These are phyloP conservation scores for Wickerhamomyces hampshirensis DNA, from an alignment of 805 yeast species.

Conservation along the genomic window DNA sequence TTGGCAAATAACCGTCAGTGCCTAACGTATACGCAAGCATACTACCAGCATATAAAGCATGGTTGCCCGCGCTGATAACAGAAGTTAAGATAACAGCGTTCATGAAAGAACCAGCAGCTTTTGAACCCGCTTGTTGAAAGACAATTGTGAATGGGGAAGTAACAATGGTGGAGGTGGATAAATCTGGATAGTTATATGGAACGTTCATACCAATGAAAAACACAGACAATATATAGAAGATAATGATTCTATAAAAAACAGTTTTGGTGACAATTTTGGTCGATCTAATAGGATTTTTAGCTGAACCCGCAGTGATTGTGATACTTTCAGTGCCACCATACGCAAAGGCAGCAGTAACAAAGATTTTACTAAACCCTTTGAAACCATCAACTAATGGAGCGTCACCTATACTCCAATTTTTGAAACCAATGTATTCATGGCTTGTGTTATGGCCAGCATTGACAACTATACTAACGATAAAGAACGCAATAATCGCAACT, in stretches of 20 bases:
- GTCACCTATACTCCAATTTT: slow-evolving; percentile 50
- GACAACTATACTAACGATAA: slow-evolving; percentile 46
- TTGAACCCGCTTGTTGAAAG: slow-evolving; percentile 58
- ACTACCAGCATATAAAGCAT: slow-evolving; percentile 51
- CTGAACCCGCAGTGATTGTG: slow-evolving; percentile 55
- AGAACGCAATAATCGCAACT: slow-evolving; percentile 52
- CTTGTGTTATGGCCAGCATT: slow-evolving; percentile 39
- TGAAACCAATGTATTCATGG: slow-evolving; percentile 45
- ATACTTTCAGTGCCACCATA: slow-evolving; percentile 57
- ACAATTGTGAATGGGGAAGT: slow-evolving; percentile 66
- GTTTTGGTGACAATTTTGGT: slow-evolving; percentile 50
- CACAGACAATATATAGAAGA: slow-evolving; percentile 44
- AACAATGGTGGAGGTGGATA: slow-evolving; percentile 52
- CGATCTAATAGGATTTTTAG: slow-evolving; percentile 46
- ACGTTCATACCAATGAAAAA: slow-evolving; percentile 48
- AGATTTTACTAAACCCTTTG: slow-evolving; percentile 45
- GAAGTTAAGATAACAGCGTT: slow-evolving; percentile 58
- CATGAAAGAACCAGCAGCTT: slow-evolving; percentile 53
- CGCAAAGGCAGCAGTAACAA: slow-evolving; percentile 53
- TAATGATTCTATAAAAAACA: slow-evolving; percentile 50
- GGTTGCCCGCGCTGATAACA: slow-evolving; percentile 43
- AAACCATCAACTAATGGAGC: slow-evolving; percentile 45
- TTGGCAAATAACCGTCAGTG: slow-evolving; percentile 47
- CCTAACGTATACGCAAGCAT: slow-evolving; percentile 50
- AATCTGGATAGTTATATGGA: slow-evolving; percentile 42